Evolutionary conservation across 306 rosid species (phyloP).

Genomic region (Oemleria cerasiformis): DNA sequence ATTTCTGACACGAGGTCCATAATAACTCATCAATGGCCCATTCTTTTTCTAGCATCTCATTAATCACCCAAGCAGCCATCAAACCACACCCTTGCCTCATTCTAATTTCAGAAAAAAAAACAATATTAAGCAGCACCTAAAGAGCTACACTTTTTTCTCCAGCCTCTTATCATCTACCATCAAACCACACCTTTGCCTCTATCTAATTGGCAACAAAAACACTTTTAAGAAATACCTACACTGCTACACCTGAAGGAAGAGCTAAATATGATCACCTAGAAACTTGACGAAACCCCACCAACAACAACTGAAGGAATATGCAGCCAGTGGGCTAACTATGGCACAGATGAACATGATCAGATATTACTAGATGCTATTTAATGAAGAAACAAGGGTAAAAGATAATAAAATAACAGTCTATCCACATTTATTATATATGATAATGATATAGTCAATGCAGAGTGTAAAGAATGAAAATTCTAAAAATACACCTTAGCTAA

Average conservation of each 20-base stretch:
- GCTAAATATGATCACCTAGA: not conserved
- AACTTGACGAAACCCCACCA: not conserved
- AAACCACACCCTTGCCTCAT: not conserved
- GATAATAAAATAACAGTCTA: not conserved
- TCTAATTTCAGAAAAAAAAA: conserved; percentile 1
- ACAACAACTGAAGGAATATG: too few species aligned
- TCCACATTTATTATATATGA: not conserved
- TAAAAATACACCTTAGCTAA: conserved; percentile 35
- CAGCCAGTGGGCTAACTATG: not conserved
- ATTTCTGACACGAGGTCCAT: not conserved
- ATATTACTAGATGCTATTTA: not conserved
- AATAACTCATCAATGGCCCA: not conserved
- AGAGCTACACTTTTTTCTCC: not conserved
- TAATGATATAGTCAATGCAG: not conserved
- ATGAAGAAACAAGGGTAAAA: not conserved
- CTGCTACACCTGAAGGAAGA: not conserved
- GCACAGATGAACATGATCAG: too few species aligned
- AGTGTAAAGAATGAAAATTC: not conserved
- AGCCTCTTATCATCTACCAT: too few species aligned
- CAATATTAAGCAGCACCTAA: not conserved
- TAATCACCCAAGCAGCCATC: not conserved
- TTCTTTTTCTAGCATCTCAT: not conserved
- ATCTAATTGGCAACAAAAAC: conserved; percentile 1
- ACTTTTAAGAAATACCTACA: not conserved
- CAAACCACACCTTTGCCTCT: too few species aligned